Evolutionary conservation across 2,329 filamentous ascomycete genomes (phyloP), one percentile per base, ranked within the genome.

Genomic region (Trichophyton benhamiae): DNA sequence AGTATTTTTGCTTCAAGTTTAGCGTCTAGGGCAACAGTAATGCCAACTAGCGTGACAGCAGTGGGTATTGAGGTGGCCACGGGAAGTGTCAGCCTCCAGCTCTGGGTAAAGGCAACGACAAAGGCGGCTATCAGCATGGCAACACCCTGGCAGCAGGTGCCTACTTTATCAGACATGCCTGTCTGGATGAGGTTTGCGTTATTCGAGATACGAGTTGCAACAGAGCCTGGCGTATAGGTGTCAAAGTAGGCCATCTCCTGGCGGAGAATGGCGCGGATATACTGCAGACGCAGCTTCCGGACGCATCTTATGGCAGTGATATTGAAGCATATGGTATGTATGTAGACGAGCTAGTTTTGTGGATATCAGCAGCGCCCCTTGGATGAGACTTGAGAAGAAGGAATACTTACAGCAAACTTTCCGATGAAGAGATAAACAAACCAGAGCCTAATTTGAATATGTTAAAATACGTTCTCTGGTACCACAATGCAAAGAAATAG

Each of bases 341-440:
- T 74, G 64, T 88, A 89, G 63, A 81, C 82, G 46, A 88, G 74
- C 17, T 30, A 7, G 27, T 30, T 75, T 75, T 68, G 65, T 88
- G 46, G 25, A 30, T 27, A 36, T 44, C 27, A 48, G 57, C n/a
- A 15, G 58, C 9, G 4, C n/a, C 25, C 25, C 11, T 38, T 9
- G 13, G 3, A 20, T 4, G 8, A 7, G 15, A 27, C 52, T 41
- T n/a, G 20, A 58, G 17, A 58, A 30, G 36, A 41, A 38, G 8
- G n/a, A 38, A 36, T 27, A 64, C 63, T 44, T 49, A 64, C 63
- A 27, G 30, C 11, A 36, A 63, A 60, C 57, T 86, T 83, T 13
- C 76, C 86, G 46, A 90, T 72, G 70, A 90, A 91, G 5, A 91
- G 76, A 61, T 83, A 83, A 60, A 90, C 81, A 67, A 90, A 84